Evolutionary conservation across 1,139 yeast genomes (phyloP).

Genomic region (Chernovozyma sophiae-reginae): DNA sequence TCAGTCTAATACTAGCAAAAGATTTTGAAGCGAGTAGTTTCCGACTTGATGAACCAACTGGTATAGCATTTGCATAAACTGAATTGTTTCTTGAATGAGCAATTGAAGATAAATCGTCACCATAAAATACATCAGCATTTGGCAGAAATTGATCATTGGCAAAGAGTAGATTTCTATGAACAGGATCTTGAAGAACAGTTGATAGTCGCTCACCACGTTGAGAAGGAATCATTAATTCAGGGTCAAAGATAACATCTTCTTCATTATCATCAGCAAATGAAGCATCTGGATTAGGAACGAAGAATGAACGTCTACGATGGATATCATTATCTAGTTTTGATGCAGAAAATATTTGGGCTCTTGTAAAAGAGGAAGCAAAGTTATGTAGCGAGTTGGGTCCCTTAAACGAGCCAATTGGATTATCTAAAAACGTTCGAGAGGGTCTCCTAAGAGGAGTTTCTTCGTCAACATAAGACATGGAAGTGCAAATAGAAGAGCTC

Average conservation of each 20-base stretch:
- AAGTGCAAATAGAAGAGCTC: too few relatives aligned
- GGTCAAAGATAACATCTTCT: conserved; percentile 50
- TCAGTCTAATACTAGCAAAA: conserved; percentile 33
- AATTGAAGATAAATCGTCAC: conserved; percentile 25
- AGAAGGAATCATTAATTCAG: conserved; percentile 67
- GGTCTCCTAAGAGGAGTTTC: conserved; percentile 24
- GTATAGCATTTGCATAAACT: conserved; percentile 11
- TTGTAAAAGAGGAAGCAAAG: conserved; percentile 44
- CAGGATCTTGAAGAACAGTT: conserved; percentile 40
- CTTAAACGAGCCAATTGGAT: conserved; percentile 43
- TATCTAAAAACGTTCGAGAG: conserved; percentile 30
- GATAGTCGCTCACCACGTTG: conserved; percentile 62
- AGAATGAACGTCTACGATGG: conserved; percentile 41
- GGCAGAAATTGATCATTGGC: conserved; percentile 14
- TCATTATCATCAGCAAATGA: conserved; percentile 14
- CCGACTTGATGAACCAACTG: conserved; percentile 7
- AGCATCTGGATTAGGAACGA: conserved; percentile 15
- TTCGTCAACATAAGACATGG: conserved; percentile 11
- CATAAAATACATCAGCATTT: conserved; percentile 34
- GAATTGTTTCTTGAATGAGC: conserved; percentile 30
- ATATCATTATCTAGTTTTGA: conserved; percentile 42
- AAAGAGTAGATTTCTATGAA: conserved; percentile 26
- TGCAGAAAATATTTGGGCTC: conserved; percentile 47
- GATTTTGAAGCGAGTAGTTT: conserved; percentile 27
- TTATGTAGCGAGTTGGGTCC: conserved; percentile 47